Base-by-base conservation (phyloP, 257 asterid species). In the Voacanga thouarsii region DNA sequence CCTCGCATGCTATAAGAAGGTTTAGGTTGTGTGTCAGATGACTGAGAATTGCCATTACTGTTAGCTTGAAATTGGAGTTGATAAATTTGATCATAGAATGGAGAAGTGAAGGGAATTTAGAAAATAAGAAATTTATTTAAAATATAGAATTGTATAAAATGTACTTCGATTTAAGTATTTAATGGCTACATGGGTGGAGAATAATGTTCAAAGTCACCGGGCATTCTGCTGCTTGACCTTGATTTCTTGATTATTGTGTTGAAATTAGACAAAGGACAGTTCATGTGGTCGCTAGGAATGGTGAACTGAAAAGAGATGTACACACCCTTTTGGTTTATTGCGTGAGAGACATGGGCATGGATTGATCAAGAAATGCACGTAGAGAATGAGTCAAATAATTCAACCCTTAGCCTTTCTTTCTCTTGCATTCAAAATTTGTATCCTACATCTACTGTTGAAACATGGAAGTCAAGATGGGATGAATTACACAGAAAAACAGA, bases 71-170 rank as follows among this genome's bases (percentile, higher is more conserved):
- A 85, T 66, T 86, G 88, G 77, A 80, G 50, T 28, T 85, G 78
- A 14, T 78, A 85, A n/a, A 94, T 71, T 74, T 88, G 91, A 15
- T 79, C 50, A 51, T 51, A 71, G 63, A 94, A 90, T 16, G 98
- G 95, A 8, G 97, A 94, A 15, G 79, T 37, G 73, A 87, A 87
- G 1, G 96, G 96, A 0, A n/a, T n/a, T n/a, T n/a, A n/a, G n/a
- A n/a, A n/a, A n/a, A n/a, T n/a, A n/a, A n/a, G n/a, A n/a, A n/a
- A n/a, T n/a, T n/a, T n/a, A n/a, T n/a, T n/a, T n/a, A n/a, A n/a
- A n/a, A n/a, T n/a, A n/a, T n/a, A n/a, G n/a, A n/a, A n/a, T n/a
- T n/a, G n/a, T n/a, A n/a, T n/a, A n/a, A n/a, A n/a, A n/a, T n/a
- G n/a, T n/a, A n/a, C n/a, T n/a, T n/a, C n/a, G n/a, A n/a, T n/a